Evolutionary conservation across 176 grass and related monocot species (phyloP).

Genomic region (Secale cereale): DNA sequence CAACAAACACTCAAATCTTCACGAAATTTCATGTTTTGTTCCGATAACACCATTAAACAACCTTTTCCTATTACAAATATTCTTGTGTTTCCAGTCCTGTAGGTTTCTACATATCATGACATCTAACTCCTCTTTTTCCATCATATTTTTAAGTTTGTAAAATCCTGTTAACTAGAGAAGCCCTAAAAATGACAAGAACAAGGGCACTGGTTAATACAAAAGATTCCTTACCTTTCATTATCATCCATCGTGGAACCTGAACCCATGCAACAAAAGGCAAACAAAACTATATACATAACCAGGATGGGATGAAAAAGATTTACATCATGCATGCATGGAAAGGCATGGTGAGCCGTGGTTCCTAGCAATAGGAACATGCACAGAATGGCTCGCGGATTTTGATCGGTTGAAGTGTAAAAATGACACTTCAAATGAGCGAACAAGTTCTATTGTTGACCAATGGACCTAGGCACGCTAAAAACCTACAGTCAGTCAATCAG

Average conservation of each 20-base stretch:
- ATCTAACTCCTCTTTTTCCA: no score
- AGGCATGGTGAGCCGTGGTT: neutral
- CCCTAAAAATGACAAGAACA: neutral
- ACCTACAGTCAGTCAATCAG: conserved; percentile 11
- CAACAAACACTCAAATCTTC: no score
- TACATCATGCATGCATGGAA: neutral
- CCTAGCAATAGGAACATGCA: neutral
- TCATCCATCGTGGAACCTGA: neutral
- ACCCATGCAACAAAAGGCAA: neutral
- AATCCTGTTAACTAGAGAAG: neutral
- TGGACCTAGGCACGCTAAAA: neutral
- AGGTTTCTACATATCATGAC: no score
- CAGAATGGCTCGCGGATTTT: neutral
- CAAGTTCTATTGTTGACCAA: neutral
- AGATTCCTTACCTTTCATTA: neutral
- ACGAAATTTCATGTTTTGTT: no score
- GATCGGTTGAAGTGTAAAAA: neutral
- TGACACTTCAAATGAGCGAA: conserved; percentile 7
- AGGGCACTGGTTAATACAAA: neutral
- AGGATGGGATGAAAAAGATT: neutral
- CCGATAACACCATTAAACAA: no score
- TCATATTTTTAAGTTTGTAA: neutral
- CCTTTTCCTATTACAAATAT: no score
- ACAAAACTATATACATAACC: neutral
- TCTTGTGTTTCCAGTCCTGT: no score